Conservation (phyloP, 2,329 filamentous ascomycete species). For the Colletotrichum navitas region DNA sequence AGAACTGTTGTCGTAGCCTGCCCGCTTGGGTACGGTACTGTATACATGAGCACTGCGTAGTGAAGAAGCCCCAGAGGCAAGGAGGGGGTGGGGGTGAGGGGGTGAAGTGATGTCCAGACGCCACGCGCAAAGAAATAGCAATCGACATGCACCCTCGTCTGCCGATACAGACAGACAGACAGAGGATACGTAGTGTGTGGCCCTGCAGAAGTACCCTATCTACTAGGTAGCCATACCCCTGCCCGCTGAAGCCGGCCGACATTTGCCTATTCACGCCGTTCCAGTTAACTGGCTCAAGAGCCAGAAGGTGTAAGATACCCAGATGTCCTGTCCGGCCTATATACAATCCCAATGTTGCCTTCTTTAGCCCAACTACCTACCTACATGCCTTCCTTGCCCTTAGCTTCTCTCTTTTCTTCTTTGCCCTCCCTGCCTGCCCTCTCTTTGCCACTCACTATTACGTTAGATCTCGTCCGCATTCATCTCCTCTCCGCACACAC, state of each 20-base stretch:
- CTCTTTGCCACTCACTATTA: conserved; percentile 27
- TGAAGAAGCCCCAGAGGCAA: conserved; percentile 8
- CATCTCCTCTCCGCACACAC: conserved; percentile 23
- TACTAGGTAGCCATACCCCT: conserved; percentile 41
- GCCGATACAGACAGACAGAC: conserved; percentile 18
- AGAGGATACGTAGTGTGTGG: neutral
- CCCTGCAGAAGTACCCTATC: conserved; percentile 12
- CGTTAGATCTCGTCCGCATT: conserved; percentile 13
- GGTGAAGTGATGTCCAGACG: conserved; percentile 15
- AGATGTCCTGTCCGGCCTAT: conserved; percentile 43
- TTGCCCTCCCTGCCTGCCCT: conserved; percentile 16
- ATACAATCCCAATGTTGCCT: conserved; percentile 47
- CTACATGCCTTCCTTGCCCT: neutral
- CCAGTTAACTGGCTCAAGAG: conserved; percentile 26
- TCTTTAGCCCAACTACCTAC: conserved; percentile 39
- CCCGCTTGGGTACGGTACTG: neutral
- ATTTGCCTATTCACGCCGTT: conserved; percentile 48
- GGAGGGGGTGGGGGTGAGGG: neutral
- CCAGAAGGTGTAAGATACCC: conserved; percentile 25
- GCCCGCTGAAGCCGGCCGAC: conserved; percentile 47
- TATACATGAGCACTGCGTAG: neutral
- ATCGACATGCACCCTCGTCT: conserved; percentile 21
- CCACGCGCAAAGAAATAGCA: conserved; percentile 43
- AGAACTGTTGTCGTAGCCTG: neutral
- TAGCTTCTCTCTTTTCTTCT: conserved; percentile 25